phyloP scores from a whole-genome alignment of 2,329 filamentous ascomycete species.

The Alternaria alternata region DNA sequence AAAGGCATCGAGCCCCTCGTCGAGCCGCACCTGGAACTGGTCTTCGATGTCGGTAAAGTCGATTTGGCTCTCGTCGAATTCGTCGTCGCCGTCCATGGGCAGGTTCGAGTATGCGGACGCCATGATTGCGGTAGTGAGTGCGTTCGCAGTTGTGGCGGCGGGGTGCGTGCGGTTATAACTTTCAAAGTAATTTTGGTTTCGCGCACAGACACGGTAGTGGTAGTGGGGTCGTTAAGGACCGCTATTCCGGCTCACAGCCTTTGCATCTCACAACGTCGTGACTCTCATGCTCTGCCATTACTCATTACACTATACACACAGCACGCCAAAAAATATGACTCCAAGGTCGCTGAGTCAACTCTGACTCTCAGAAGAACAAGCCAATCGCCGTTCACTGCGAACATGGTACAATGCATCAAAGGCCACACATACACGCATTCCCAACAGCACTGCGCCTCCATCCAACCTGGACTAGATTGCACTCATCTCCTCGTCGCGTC shows the following conservation, averaged over 20 bases:
- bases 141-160: slow-evolving; percentile 27
- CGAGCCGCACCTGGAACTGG: slow-evolving; percentile 93
- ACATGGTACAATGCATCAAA: slow-evolving; percentile 3
- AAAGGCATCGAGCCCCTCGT: slow-evolving; percentile 95
- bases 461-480: slow-evolving; percentile 11
- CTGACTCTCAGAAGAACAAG: not conserved
- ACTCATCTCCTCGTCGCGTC: slow-evolving; percentile 7
- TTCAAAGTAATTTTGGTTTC: slow-evolving; percentile 15
- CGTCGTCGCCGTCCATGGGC: slow-evolving; percentile 78
- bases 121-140: slow-evolving; percentile 67
- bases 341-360: not conserved
- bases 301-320: slow-evolving; percentile 19
- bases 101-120: slow-evolving; percentile 92
- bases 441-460: slow-evolving; percentile 4
- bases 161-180: slow-evolving; percentile 5
- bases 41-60: slow-evolving; percentile 94
- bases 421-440: not conserved
- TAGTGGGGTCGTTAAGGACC: slow-evolving; percentile 11
- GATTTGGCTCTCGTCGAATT: slow-evolving; percentile 92
- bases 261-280: not conserved
- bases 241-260: not conserved
- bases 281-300: slow-evolving; percentile 17
- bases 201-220: slow-evolving; percentile 2
- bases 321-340: not conserved
- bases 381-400: not conserved